Base-by-base conservation (phyloP, 345 rosid species). In the Aegle marmelos region DNA sequence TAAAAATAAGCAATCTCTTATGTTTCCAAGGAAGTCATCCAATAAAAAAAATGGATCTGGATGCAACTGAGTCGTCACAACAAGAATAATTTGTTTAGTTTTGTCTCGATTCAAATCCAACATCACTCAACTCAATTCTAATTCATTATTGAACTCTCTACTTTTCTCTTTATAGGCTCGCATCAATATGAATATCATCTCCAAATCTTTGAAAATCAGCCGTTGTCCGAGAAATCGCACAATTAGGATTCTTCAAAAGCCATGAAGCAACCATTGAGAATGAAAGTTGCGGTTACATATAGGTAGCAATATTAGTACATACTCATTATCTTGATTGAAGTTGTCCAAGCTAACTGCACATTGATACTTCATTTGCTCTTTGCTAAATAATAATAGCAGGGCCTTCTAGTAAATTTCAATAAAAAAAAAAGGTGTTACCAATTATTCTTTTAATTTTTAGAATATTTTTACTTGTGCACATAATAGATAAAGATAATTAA, bases 291-390 rank as follows among this genome's bases (percentile, higher is more conserved):
- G 92, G 21, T 54, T 84, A 73, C 41, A 3, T 39, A 76, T 14
- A 0, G 94, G 92, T 85, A 87, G 39, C 61, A 83, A 39, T 37
- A 37, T 39, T 39, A 39, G 24, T 83, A 90, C 78, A 56, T 91
- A 89, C 82, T 78, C 86, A 16, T 90, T 90, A 7, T 91, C 94
- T n/a, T 39, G 54, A 77, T 82, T 81, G 82, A 87, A 86, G 71
- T 70, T 81, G 6, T 90, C 92, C 84, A 90, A 81, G 78, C 94
- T 89, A 36, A 87, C 90, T 2, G 87, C 92, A 70, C 94, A 90
- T 48, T 48, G 54, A 83, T 81, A 4, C 63, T 85, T 57, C 83
- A 88, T 28, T 56, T 76, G 67, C 84, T 78, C 21, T 73, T 78
- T 25, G 79, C 82, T 21, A 45, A 59, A 80, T 85, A 88, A 73